Conservation (phyloP, 2,329 filamentous ascomycete species). For the Colletotrichum tofieldiae region DNA sequence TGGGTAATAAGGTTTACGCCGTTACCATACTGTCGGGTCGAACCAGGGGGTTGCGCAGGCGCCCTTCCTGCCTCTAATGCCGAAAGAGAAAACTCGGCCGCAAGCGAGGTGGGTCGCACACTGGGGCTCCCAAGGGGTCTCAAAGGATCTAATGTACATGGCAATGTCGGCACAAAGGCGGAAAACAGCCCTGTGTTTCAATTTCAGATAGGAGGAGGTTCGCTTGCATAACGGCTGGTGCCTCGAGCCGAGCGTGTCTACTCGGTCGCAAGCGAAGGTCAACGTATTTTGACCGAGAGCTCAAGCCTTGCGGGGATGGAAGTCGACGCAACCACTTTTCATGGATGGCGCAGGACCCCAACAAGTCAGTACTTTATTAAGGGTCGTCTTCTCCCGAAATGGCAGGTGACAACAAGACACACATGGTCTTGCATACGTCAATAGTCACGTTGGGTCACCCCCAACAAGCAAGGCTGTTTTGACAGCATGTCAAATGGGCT, state of each 20-base stretch:
- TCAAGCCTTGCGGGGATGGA: not conserved
- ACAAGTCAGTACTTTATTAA: not conserved
- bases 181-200: not conserved
- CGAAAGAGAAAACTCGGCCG: not conserved
- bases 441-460: not conserved
- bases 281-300: not conserved
- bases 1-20: conserved; percentile 15
- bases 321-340: not conserved
- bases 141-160: not conserved
- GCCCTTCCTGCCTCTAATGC: not conserved
- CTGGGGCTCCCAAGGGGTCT: too few species aligned
- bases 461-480: not conserved
- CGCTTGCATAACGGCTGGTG: not conserved
- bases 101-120: not conserved
- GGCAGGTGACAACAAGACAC: not conserved
- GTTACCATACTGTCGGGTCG: conserved; percentile 9
- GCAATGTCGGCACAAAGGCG: not conserved
- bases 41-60: not conserved
- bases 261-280: not conserved
- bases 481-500: conserved; percentile 10
- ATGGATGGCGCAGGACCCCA: not conserved
- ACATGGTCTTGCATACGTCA: not conserved
- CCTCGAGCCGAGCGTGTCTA: not conserved
- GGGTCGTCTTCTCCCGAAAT: not conserved
- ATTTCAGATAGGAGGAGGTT: not conserved